Percentiles rank a stretch among this genome's conserved stretches.
These are phyloP conservation scores for Rhynchospora pubera DNA, from an alignment of 176 grass and related monocot species.

Conservation along the genomic window DNA sequence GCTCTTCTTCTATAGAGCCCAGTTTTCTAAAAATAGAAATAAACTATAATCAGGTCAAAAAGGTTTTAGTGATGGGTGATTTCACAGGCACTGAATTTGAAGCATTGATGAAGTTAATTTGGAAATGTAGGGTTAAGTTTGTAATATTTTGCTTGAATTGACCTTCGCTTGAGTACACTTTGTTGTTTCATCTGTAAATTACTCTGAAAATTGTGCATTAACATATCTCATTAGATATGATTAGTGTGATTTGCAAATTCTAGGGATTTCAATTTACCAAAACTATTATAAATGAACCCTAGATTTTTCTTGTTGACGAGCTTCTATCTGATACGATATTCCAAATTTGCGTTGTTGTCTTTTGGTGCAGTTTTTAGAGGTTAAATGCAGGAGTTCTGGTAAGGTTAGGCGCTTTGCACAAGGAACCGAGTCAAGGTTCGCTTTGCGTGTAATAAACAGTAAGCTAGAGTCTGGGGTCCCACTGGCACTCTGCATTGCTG, in stretches of 20 bases:
- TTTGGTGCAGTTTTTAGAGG: slow-evolving; percentile 64
- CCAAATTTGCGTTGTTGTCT: background rate
- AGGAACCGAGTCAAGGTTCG: slow-evolving; percentile 56
- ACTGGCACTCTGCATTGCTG: slow-evolving; percentile 64
- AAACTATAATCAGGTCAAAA: background rate
- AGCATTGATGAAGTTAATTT: background rate
- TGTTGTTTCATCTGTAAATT: background rate
- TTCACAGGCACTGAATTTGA: background rate
- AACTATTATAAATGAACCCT: background rate
- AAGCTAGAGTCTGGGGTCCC: slow-evolving; percentile 41
- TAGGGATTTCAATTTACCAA: background rate
- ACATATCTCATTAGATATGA: background rate
- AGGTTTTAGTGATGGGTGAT: background rate
- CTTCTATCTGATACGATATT: background rate
- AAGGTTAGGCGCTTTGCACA: slow-evolving; percentile 66
- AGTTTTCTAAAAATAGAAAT: background rate
- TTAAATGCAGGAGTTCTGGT: slow-evolving; percentile 62
- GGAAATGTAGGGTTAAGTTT: background rate
- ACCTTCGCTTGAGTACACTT: background rate
- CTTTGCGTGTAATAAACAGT: slow-evolving; percentile 58
- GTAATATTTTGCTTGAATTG: background rate
- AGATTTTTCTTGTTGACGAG: background rate
- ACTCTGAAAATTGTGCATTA: background rate
- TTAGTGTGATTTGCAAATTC: background rate
- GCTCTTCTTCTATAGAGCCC: background rate